A percentile compares a stretch with the other conserved stretches of the same genome.
phyloP scores from a whole-genome alignment of 768 basidiomycete species.

The Termitomyces titanicus region DNA sequence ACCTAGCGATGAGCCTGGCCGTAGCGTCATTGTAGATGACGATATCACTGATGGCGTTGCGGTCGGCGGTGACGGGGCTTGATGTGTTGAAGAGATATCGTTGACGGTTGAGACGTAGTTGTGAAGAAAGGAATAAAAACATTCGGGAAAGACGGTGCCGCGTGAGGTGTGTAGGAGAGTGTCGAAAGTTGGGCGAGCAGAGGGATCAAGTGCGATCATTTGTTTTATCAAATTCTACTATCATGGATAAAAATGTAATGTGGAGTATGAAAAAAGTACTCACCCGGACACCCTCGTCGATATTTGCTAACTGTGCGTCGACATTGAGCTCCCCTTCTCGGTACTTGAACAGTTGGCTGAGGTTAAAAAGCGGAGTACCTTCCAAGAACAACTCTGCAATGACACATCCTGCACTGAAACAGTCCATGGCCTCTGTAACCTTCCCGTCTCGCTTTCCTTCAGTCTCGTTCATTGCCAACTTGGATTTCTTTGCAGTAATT shows the following conservation, averaged over 20 bases:
- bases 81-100: slow-evolving; percentile 54
- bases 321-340: slow-evolving; percentile 80
- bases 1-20: slow-evolving; percentile 29
- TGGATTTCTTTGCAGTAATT: slow-evolving; percentile 65
- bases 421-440: slow-evolving; percentile 96
- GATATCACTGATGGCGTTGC: slow-evolving; percentile 27
- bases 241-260: slow-evolving; percentile 20
- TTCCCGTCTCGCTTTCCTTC: slow-evolving; percentile 72
- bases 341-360: slow-evolving; percentile 95
- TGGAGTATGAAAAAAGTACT: slow-evolving; percentile 24
- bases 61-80: slow-evolving; percentile 30
- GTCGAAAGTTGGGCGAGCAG: slow-evolving; percentile 78
- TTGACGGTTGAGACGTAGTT: slow-evolving; percentile 82
- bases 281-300: slow-evolving; percentile 80
- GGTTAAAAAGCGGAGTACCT: slow-evolving; percentile 87
- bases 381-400: slow-evolving; percentile 95
- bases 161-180: slow-evolving; percentile 70
- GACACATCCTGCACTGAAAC: slow-evolving; percentile 93
- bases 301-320: slow-evolving; percentile 63
- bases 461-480: slow-evolving; percentile 45
- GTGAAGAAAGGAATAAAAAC: slow-evolving; percentile 93
- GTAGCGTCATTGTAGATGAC: slow-evolving; percentile 26
- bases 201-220: slow-evolving; percentile 85
- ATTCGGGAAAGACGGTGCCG: slow-evolving; percentile 82
- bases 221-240: slow-evolving; percentile 78